A percentile compares a stretch with the other conserved stretches of the same genome.
These are phyloP conservation scores for Teratosphaeria zuluensis DNA, from an alignment of 2,329 filamentous ascomycete species.

Conservation along the genomic window DNA sequence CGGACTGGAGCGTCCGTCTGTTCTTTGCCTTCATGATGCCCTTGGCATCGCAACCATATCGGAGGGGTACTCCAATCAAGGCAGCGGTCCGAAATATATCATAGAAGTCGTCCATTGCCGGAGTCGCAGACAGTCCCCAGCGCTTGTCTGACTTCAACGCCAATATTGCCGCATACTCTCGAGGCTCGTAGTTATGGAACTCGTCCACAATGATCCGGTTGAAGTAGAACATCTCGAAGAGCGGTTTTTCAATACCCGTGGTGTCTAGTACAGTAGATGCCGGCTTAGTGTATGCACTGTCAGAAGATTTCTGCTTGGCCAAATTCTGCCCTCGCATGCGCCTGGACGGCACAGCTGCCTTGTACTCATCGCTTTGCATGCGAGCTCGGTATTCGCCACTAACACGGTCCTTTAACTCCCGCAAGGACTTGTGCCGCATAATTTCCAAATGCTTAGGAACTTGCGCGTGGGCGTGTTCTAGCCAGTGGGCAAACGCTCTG, in stretches of 20 bases:
- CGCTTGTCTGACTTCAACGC: slow-evolving; percentile 41
- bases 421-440: slow-evolving; percentile 21
- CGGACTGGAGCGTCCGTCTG: slow-evolving; percentile 31
- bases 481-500: slow-evolving; percentile 46
- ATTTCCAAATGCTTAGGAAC: slow-evolving; percentile 34
- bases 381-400: slow-evolving; percentile 14
- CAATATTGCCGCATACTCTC: slow-evolving; percentile 35
- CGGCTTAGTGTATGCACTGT: slow-evolving; percentile 10
- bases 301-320: slow-evolving; percentile 5
- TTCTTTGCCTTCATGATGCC: slow-evolving; percentile 37
- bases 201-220: slow-evolving; percentile 55
- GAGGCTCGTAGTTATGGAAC: slow-evolving; percentile 46
- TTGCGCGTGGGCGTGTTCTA: slow-evolving; percentile 33
- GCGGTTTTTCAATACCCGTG: slow-evolving; percentile 8
- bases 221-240: slow-evolving; percentile 53
- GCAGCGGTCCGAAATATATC: slow-evolving; percentile 51
- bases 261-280: slow-evolving; percentile 6
- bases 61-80: slow-evolving; percentile 47
- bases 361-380: slow-evolving; percentile 26
- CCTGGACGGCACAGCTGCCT: slow-evolving; percentile 30
- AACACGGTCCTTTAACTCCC: slow-evolving; percentile 22
- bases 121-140: slow-evolving; percentile 57
- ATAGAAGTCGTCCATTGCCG: slow-evolving; percentile 46
- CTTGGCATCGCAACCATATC: slow-evolving; percentile 41
- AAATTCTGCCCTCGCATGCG: slow-evolving; percentile 21